Base-by-base conservation (phyloP, 106 monocot genomes). In the Gastrodia elata region DNA sequence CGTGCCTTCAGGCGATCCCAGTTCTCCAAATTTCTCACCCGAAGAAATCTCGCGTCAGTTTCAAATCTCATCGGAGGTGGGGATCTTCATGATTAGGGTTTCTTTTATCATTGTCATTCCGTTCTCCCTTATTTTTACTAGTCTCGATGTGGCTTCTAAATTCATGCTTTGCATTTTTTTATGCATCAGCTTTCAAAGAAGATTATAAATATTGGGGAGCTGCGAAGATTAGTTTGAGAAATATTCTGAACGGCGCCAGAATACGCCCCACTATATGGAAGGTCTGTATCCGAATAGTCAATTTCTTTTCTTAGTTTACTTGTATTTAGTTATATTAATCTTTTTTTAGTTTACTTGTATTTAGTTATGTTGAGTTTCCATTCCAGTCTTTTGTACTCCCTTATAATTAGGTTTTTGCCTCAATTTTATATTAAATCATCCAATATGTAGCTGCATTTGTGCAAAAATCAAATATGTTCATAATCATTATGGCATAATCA, bases 221-320 rank as follows among this genome's bases (percentile, higher is more conserved):
- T 98, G 77, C 76, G 88, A 78, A 86, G 93, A 71, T 80, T 93
- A 48, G 82, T 93, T 5, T 88, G 86, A 28, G 92, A 88, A 72
- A 90, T 13, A 79, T 97, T 35, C 96, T 88, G 10, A 84, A 97
- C 61, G 83, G 80, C 5, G 79, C 79, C 8, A 85, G 82, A 35
- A 83, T 97, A 18, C 96, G 92, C 2, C 48, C 93, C 15, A 78
- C 86, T 15, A 78, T 93, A 18, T 98, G 97, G 97, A 98, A 98
- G 97, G 97, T 93, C 61, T 68, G 30, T 15, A 48, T 22, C 14
- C 9, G 11, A 30, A 24, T 22, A 37, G 33, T 64, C 40, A 30
- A 44, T n/a, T 65, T 33, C 1, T 34, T 22, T 26, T 49, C 25
- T 6, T 13, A 24, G 6, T 2, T 16, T 5, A 8, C 5, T 0